Percentiles rank a stretch among this genome's conserved stretches.
These are phyloP conservation scores for Ilyonectria mors-panacis DNA, from an alignment of 2,329 filamentous ascomycete genomes.

Conservation along the genomic window DNA sequence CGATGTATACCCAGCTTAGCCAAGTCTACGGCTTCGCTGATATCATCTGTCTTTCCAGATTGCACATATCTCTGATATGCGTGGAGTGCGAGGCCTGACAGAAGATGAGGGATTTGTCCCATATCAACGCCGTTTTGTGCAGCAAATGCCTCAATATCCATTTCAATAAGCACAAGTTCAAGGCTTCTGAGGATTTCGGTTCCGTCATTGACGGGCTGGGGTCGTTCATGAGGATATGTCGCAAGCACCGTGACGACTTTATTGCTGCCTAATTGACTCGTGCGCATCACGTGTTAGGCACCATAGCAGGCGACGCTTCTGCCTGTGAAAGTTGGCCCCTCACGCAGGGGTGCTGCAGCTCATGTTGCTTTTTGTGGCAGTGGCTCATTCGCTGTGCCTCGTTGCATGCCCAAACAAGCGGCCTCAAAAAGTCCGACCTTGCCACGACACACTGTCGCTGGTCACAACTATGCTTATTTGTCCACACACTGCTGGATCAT, in stretches of 20 bases:
- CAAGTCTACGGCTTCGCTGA: not conserved
- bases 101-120: not conserved
- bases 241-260: not conserved
- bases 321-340: not conserved
- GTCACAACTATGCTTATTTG: not conserved
- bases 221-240: not conserved
- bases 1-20: not conserved
- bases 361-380: not conserved
- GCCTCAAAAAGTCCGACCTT: not conserved
- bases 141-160: not conserved
- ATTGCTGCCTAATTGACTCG: conserved; percentile 2
- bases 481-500: not conserved
- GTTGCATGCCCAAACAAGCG: not conserved
- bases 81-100: not conserved
- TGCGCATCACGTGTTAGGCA: not conserved
- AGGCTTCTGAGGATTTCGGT: not conserved
- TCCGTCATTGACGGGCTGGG: not conserved
- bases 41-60: not conserved
- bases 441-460: not conserved
- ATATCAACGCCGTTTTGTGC: not conserved
- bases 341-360: not conserved
- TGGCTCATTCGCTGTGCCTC: not conserved
- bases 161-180: not conserved
- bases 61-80: not conserved
- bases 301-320: not conserved